Evolutionary conservation across 2,329 filamentous ascomycete species (phyloP).

Genomic region (Chrysoporthe cubensis): DNA sequence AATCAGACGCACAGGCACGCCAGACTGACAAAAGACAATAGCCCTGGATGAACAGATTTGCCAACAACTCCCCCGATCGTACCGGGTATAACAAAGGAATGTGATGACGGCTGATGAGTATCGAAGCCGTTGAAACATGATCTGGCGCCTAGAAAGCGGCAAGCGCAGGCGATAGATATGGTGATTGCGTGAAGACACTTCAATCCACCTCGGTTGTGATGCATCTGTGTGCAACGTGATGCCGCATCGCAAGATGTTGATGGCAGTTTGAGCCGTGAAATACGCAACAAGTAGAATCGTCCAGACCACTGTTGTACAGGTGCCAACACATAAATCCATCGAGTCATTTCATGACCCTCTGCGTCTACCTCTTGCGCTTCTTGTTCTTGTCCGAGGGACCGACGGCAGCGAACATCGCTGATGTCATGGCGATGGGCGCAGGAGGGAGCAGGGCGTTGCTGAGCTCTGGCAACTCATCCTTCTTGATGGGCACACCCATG

Average conservation of each 20-base stretch:
- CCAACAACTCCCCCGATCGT: conserved; percentile 23
- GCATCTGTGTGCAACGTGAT: background rate
- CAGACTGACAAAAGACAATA: conserved; percentile 22
- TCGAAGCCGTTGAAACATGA: conserved; percentile 20
- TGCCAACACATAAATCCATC: background rate
- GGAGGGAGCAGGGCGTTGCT: conserved; percentile 41
- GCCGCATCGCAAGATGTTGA: background rate
- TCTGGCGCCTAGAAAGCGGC: background rate
- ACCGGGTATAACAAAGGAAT: conserved; percentile 28
- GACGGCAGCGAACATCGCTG: conserved; percentile 49
- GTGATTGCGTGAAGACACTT: conserved; percentile 15
- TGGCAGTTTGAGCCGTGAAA: background rate
- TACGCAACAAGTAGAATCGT: background rate
- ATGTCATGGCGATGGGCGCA: conserved; percentile 37
- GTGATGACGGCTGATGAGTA: conserved; percentile 21
- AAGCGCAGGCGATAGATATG: conserved; percentile 11
- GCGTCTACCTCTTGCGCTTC: conserved; percentile 62
- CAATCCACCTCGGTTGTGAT: conserved; percentile 2
- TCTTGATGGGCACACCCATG: conserved; percentile 69
- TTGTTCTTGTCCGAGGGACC: conserved; percentile 58
- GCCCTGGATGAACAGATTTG: conserved; percentile 21
- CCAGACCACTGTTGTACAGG: background rate
- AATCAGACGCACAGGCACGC: conserved; percentile 24
- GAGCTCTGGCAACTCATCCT: conserved; percentile 55
- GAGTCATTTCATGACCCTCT: background rate